These are phyloP conservation scores for Colletotrichum costaricense DNA, from an alignment of 2,329 filamentous ascomycete genomes.

Conservation along the genomic window DNA sequence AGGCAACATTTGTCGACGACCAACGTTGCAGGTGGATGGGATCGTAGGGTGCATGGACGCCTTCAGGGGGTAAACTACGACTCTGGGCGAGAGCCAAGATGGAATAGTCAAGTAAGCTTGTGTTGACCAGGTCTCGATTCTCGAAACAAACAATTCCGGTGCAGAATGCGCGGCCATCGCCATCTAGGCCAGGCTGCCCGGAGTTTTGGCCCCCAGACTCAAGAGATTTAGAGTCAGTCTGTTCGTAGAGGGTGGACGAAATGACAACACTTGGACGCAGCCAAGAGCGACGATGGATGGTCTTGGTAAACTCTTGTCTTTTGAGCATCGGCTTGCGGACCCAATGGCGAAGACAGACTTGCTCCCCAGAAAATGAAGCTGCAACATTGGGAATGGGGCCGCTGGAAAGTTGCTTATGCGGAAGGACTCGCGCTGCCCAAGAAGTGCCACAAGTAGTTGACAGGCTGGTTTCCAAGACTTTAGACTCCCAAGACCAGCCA, in stretches of 20 bases:
- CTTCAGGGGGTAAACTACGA: background rate
- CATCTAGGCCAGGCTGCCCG: background rate
- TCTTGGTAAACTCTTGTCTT: slow-evolving; percentile 28
- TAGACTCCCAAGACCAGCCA: slow-evolving; percentile 21
- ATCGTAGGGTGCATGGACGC: slow-evolving; percentile 5
- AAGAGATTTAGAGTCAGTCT: background rate
- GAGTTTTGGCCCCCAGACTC: slow-evolving; percentile 1
- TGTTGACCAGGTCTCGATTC: background rate
- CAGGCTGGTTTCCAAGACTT: slow-evolving; percentile 8
- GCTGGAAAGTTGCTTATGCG: background rate
- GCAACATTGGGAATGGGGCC: slow-evolving; percentile 11
- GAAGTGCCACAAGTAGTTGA: background rate
- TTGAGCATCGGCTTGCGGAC: background rate
- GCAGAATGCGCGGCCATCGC: background rate
- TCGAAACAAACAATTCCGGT: slow-evolving; percentile 14
- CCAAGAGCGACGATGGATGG: slow-evolving; percentile 23
- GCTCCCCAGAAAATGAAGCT: slow-evolving; percentile 20
- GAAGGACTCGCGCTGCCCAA: background rate
- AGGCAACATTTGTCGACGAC: slow-evolving; percentile 28
- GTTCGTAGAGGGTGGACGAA: background rate
- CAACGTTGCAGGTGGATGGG: slow-evolving; percentile 18
- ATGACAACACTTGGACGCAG: slow-evolving; percentile 10
- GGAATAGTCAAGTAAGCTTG: slow-evolving; percentile 19
- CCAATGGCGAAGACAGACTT: slow-evolving; percentile 12
- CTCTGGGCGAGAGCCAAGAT: background rate